Base-by-base conservation (phyloP, 1,284 basidiomycete genomes). In the Chiua sp. region DNA sequence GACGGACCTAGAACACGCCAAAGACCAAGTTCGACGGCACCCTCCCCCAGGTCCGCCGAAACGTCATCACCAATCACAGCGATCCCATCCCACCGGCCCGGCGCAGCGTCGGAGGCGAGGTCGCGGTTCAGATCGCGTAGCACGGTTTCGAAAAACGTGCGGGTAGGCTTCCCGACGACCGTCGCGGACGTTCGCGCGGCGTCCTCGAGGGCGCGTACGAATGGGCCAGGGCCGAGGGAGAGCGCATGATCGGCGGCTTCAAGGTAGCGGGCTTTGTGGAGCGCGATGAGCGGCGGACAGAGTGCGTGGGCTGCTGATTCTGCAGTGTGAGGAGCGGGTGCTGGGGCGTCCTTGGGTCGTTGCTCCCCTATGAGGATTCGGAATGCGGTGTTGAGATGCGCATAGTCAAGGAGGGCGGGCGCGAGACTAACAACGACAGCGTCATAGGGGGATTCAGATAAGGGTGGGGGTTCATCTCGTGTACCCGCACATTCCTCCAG, bases 51-150 rank as follows among this genome's bases (percentile, higher is more conserved):
- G 73, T 92, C 90, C 32, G 85, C 82, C 42, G 79, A 77, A 1
- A 86, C 76, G 65, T 92, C 90, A 69, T 92, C 90, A 8, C 88
- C 88, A 26, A 90, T 80, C 47, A 91, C 80, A 5, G 80, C 87
- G 22, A 90, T 79, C 20, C 74, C 75, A 11, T 77, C 75, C 42
- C 68, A 28, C 10, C 42, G 16, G 16, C 39, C 39, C 39, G 16
- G 23, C 39, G 15, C 26, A 23, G 42, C 12, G 30, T 50, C 37
- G n/a, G 39, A 42, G 20, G n/a, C 33, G 10, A 64, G 62, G 26
- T 74, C 69, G 15, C 64, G 56, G 18, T 72, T 65, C 35, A 91
- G 72, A 64, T 82, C 79, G 33, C 69, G 68, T 47, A 92, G 76
- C 8, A 85, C 86, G 5, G 82, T 74, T 64, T 87, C 76, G 63